Percentiles rank a stretch among this genome's conserved stretches.
phyloP scores from a whole-genome alignment of 306 rosid genomes.

The Vigna trinervia region DNA sequence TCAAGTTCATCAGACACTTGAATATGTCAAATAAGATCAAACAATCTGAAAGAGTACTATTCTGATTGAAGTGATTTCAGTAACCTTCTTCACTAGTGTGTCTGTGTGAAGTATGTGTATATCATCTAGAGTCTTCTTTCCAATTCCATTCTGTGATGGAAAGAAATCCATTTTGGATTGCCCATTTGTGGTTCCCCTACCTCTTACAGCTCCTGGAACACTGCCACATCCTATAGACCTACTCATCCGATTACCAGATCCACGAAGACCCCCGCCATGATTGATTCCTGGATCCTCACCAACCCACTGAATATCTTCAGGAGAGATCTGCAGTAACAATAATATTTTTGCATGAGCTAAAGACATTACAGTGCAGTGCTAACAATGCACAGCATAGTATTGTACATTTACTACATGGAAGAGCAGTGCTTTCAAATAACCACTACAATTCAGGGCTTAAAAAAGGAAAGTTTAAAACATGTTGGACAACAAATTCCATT shows the following conservation, averaged over 20 bases:
- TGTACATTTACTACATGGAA: conserved; percentile 21
- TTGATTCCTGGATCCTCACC: conserved; percentile 88
- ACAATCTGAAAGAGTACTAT: conserved; percentile 4
- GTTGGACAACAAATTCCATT: neutral
- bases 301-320: conserved; percentile 91
- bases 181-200: conserved; percentile 76
- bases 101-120: conserved; percentile 86
- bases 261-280: conserved; percentile 65
- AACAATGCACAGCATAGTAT: conserved; percentile 4
- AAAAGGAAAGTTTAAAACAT: conserved; percentile 15
- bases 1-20: conserved; percentile 35
- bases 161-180: conserved; percentile 77
- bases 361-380: neutral
- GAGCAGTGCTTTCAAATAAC: conserved; percentile 22
- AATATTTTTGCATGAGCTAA: conserved; percentile 38
- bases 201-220: conserved; percentile 75
- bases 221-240: conserved; percentile 65
- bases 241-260: conserved; percentile 69
- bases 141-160: conserved; percentile 82
- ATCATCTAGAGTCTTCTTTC: conserved; percentile 74
- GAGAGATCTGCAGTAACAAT: conserved; percentile 71
- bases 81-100: conserved; percentile 82
- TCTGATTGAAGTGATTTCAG: conserved; percentile 32
- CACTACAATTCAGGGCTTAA: neutral
- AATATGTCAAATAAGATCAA: conserved; percentile 28